Evolutionary conservation across 352 stramenopile genomes (phyloP).

Genomic region (Aphanomyces euteiches): DNA sequence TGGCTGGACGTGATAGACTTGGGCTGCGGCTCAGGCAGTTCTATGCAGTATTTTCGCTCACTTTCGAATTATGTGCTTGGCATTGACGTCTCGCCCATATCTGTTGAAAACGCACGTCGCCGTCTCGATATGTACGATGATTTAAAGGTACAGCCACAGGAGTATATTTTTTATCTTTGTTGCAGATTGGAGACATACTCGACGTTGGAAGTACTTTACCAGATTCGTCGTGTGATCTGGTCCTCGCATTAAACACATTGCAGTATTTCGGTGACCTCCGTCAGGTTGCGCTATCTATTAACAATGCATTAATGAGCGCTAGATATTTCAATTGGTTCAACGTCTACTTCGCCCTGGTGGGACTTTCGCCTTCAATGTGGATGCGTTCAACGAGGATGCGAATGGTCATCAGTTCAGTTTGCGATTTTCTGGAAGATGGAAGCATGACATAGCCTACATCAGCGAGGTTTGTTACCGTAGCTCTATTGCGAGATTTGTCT

Average conservation of each 20-base stretch:
- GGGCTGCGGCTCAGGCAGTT: constrained; percentile 3
- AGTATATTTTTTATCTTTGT: too few species aligned
- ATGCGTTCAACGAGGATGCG: neutral
- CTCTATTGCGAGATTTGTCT: neutral
- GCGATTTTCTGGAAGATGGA: constrained; percentile 16
- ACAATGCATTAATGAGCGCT: neutral
- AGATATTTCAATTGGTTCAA: constrained; percentile 15
- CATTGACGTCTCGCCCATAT: constrained; percentile 17
- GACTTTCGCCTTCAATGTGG: constrained; percentile 3
- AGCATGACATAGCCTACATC: neutral
- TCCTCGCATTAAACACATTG: constrained; percentile 17
- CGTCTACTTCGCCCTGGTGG: constrained; percentile 1
- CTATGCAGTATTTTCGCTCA: neutral
- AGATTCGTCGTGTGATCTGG: neutral
- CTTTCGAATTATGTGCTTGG: constrained; percentile 14
- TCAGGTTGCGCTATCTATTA: constrained; percentile 2
- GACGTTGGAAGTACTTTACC: neutral
- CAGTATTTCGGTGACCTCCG: constrained; percentile 23
- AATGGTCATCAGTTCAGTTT: neutral
- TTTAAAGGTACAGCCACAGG: neutral
- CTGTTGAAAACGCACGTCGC: constrained; percentile 8
- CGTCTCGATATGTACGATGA: constrained; percentile 13
- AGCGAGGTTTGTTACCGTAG: neutral
- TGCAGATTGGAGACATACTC: constrained; percentile 14
- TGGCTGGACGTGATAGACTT: constrained; percentile 22